A percentile compares a stretch with the other conserved stretches of the same genome.
Evolutionary conservation across 2,329 filamentous ascomycete genomes (phyloP).

Genomic region (Hymenoscyphus repandus): DNA sequence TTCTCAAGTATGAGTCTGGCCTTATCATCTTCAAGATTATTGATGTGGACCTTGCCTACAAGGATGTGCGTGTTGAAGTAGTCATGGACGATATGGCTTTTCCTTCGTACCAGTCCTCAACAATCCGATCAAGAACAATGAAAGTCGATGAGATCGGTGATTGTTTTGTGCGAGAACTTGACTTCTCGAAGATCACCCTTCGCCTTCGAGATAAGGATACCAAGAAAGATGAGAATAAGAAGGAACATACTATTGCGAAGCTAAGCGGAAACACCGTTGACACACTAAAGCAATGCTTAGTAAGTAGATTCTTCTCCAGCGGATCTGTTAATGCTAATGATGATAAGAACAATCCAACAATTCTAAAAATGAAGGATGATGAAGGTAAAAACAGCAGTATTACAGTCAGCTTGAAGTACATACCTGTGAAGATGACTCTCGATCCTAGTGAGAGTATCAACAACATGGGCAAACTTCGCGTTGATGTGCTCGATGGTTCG

Average conservation of each 20-base stretch:
- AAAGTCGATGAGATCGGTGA: constrained; percentile 92
- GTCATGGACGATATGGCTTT: constrained; percentile 94
- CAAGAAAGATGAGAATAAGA: constrained; percentile 59
- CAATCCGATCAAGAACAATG: constrained; percentile 61
- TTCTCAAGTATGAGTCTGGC: constrained; percentile 82
- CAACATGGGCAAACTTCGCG: constrained; percentile 92
- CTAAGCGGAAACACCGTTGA: constrained; percentile 80
- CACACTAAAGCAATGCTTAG: constrained; percentile 81
- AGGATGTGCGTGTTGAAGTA: constrained; percentile 75
- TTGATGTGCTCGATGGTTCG: constrained; percentile 83
- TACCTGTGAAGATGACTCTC: constrained; percentile 89
- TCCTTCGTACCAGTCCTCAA: constrained; percentile 78
- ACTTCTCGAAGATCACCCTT: constrained; percentile 88
- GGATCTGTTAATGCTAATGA: constrained; percentile 11
- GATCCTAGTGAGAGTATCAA: constrained; percentile 97
- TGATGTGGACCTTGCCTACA: constrained; percentile 77
- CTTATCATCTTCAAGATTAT: constrained; percentile 92
- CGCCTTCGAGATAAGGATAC: constrained; percentile 78
- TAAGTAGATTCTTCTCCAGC: constrained; percentile 39
- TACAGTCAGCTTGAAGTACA: constrained; percentile 89
- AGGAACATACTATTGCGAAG: constrained; percentile 74
- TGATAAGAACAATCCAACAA: constrained; percentile 77
- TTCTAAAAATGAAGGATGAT: constrained; percentile 71
- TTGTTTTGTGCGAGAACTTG: constrained; percentile 93
- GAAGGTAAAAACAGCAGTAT: constrained; percentile 73